Evolutionary conservation across 2,329 filamentous ascomycete species (phyloP), one percentile per base, ranked within the genome.

Genomic region (Calonectria ilicicola): DNA sequence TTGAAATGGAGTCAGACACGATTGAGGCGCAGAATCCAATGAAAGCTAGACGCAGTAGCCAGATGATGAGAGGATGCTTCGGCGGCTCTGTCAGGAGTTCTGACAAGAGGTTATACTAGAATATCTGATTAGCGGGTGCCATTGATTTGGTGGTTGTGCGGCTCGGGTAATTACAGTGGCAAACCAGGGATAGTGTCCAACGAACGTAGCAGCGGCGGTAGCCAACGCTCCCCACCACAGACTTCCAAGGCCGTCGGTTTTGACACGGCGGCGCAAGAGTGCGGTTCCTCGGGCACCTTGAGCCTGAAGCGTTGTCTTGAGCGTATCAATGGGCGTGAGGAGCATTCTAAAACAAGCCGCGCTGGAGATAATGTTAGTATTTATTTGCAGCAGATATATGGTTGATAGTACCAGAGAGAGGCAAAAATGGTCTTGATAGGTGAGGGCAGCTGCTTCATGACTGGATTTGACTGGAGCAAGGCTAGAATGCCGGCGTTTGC

Each of bases 201-300:
- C 86, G 70, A 88, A 88, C 0, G 86, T 88, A 0, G 86, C 86
- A 1, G 85, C 86, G 0, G 86, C 86, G 0, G 86, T 88, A 5
- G 86, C 86, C 58, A 88, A 80, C 0, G 86, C 86, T 14, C 86
- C 86, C 86, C 86, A 88, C 86, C 86, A 88, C 12, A 88, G 76
- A 67, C 86, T 88, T 2, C 85, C 85, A 3, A 87, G 32, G 0
- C 86, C 86, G 23, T 88, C 78, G 0, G 80, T 82, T 77, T 85
- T 87, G 75, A 88, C 81, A 2, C 86, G 84, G 51, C 84, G 84
- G 14, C 86, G 83, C 8, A 88, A 81, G 3, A 88, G 74, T 0
- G 81, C 76, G 0, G 85, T 87, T 1, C 86, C 86, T 1, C 83
- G 81, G 1, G 84, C 74, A 0, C 86, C 86, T 69, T 88, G 86